Evolutionary conservation across 148 eudicot genomes (phyloP).

Genomic region (Diospyros lotus): DNA sequence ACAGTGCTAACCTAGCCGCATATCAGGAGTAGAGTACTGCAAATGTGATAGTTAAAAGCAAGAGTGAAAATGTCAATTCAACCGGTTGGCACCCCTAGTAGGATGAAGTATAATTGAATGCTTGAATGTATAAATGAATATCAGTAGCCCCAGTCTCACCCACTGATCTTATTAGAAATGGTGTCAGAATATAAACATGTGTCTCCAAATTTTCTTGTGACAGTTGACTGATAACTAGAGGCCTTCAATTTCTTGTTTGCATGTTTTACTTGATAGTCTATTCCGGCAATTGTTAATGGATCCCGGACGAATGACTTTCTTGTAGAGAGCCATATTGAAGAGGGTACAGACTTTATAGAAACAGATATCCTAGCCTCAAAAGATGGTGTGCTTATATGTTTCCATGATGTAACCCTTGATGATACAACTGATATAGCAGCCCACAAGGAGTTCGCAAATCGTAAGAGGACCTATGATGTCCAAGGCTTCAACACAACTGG

Average conservation of each 20-base stretch:
- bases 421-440: conserved; percentile 63
- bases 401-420: conserved; percentile 62
- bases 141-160: background rate
- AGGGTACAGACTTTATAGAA: conserved; percentile 94
- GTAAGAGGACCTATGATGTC: conserved; percentile 78
- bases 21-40: no score
- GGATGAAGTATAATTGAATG: background rate
- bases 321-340: conserved; percentile 88
- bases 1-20: no score
- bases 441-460: conserved; percentile 68
- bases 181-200: background rate
- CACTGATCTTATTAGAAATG: background rate
- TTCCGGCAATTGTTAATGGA: background rate
- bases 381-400: conserved; percentile 24
- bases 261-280: no score
- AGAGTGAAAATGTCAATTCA: no score
- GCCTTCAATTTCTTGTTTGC: background rate
- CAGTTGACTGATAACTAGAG: background rate
- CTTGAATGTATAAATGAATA: no score
- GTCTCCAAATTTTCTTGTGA: background rate
- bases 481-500: conserved; percentile 79
- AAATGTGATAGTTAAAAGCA: no score
- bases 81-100: no score
- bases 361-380: conserved; percentile 75
- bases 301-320: conserved; percentile 1